Percentiles rank a stretch among this genome's conserved stretches.
These are phyloP conservation scores for Parietichytrium sp. DNA, from an alignment of 108 stramenopile genomes.

Conservation along the genomic window DNA sequence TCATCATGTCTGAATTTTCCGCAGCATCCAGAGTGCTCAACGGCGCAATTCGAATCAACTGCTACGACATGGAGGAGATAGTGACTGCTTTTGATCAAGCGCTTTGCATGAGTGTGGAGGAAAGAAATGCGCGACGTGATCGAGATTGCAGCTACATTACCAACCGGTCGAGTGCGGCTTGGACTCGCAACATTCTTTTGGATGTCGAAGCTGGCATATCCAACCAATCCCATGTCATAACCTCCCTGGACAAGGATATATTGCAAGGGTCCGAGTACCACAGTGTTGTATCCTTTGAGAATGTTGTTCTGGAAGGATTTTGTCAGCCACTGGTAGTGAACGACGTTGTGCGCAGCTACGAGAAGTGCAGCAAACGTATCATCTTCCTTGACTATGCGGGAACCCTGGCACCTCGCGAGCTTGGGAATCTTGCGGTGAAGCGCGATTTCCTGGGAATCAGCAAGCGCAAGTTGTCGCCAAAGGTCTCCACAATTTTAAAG, in stretches of 20 bases:
- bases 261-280: constrained; percentile 63
- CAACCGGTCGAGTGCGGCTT: constrained; percentile 82
- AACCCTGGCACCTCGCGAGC: constrained; percentile 89
- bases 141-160: constrained; percentile 95
- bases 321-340: constrained; percentile 54
- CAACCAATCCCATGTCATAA: constrained; percentile 26
- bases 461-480: constrained; percentile 51
- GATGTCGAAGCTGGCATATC: constrained; percentile 62
- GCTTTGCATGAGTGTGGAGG: constrained; percentile 74
- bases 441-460: constrained; percentile 79
- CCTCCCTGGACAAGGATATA: constrained; percentile 49
- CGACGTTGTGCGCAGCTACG: constrained; percentile 71
- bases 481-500: not conserved
- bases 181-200: constrained; percentile 89
- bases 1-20: constrained; percentile 93
- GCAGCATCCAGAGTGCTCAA: constrained; percentile 91
- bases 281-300: not conserved
- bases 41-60: constrained; percentile 94
- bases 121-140: constrained; percentile 73
- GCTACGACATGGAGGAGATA: constrained; percentile 84
- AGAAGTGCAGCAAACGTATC: constrained; percentile 72
- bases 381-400: constrained; percentile 97
- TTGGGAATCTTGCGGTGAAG: constrained; percentile 90
- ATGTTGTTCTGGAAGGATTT: constrained; percentile 62
- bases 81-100: constrained; percentile 87